Base-by-base conservation (phyloP, 2,329 filamentous ascomycete species). In the Botrytis sinoallii region DNA sequence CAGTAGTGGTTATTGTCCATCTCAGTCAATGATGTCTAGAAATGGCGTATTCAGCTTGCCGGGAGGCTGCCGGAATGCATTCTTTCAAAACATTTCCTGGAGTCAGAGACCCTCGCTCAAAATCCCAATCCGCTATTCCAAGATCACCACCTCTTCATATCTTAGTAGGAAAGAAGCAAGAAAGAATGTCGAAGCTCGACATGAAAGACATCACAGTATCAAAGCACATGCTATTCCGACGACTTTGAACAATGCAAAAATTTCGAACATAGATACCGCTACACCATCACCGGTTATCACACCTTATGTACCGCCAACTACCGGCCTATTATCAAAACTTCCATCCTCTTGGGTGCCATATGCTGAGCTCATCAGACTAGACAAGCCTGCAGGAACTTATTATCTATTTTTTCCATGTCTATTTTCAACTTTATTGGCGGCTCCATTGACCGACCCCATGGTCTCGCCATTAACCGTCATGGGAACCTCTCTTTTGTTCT, bases 321-420 rank as follows among this genome's bases (percentile, higher is more conserved):
- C 88, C 0, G 93, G 94, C 22, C 79, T 96, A 8, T 83, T 97
- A 44, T 91, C 93, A 4, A 82, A 85, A 70, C 85, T 97, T 3
- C 94, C 94, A 2, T 76, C 83, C 32, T 88, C 91, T 72, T 90
- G 90, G 86, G 86, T 96, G 4, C 94, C 93, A 1, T 97, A 96
- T 80, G 93, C 90, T 66, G 93, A 97, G 81, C 88, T 97, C 22
- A 88, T 92, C 79, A 91, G 94, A 67, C 85, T 97, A 66, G 91
- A 96, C 82, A 96, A 94, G 79, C 94, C 93, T 1, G 87, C 90
- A 0, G 94, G 94, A 64, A 93, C 92, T 2, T 93, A 94, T 83
- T 96, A 96, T 81, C 89, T 97, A 75, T 95, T 91, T 85, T 92
- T 95, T 78, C 94, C 93, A 42, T 95, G 93, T 79, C 85, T 96